These are phyloP conservation scores for Podila epigama DNA, from an alignment of 192 early-diverging fungal species.

Conservation along the genomic window DNA sequence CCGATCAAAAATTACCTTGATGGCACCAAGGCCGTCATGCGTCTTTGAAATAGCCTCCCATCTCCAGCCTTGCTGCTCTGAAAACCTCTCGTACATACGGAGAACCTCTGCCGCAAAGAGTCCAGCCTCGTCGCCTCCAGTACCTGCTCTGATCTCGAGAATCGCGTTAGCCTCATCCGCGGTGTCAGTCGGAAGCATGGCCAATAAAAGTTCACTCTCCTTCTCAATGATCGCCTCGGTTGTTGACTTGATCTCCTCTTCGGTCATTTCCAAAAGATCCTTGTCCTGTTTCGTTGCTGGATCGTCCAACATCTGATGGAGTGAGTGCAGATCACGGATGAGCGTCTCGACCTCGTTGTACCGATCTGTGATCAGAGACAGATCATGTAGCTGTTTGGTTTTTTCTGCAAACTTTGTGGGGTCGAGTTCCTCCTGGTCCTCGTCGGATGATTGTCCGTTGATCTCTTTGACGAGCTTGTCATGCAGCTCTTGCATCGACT, in stretches of 20 bases:
- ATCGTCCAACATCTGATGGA: constrained; percentile 47
- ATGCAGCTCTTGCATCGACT: constrained; percentile 39
- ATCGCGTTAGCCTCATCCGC: constrained; percentile 75
- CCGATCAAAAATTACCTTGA: constrained; percentile 52
- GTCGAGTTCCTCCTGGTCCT: constrained; percentile 7
- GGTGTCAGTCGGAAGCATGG: constrained; percentile 70
- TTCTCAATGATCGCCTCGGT: constrained; percentile 46
- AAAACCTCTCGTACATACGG: constrained; percentile 79
- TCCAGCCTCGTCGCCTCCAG: constrained; percentile 82
- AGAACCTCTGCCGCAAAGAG: constrained; percentile 75
- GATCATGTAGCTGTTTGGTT: constrained; percentile 43
- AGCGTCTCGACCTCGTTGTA: constrained; percentile 20
- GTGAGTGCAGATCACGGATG: constrained; percentile 20
- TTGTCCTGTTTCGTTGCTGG: constrained; percentile 46
- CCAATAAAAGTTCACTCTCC: constrained; percentile 64
- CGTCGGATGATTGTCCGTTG: constrained; percentile 17
- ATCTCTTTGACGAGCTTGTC: constrained; percentile 41
- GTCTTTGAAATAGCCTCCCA: constrained; percentile 63
- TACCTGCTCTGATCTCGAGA: constrained; percentile 78
- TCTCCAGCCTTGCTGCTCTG: constrained; percentile 68
- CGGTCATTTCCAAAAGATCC: constrained; percentile 63
- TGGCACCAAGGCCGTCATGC: constrained; percentile 52
- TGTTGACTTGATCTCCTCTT: constrained; percentile 64
- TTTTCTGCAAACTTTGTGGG: constrained; percentile 39
- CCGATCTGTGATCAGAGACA: constrained; percentile 30